Percentiles rank a stretch among this genome's conserved stretches.
phyloP scores from a whole-genome alignment of 257 asterid species.

The Solanum medicagineum region DNA sequence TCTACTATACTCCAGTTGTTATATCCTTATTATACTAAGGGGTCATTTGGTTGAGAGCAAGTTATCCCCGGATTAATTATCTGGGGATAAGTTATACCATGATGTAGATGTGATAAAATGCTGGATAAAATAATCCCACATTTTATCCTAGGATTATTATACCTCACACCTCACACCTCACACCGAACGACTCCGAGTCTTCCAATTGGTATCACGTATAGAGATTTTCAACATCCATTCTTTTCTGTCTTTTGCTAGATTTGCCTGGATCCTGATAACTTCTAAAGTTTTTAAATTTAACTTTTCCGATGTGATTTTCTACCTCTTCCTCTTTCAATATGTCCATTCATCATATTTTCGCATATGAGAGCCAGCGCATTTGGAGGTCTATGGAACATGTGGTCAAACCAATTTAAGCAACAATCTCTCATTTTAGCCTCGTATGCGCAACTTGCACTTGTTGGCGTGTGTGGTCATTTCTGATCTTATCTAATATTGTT shows the following conservation, averaged over 20 bases:
- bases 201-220: not conserved
- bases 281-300: not conserved
- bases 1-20: not conserved
- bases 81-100: too few relatives aligned
- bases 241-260: not conserved
- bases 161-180: too few relatives aligned
- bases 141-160: too few relatives aligned
- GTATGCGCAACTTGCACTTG: not conserved
- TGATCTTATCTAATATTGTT: not conserved
- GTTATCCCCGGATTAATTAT: too few relatives aligned
- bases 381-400: not conserved
- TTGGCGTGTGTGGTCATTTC: not conserved
- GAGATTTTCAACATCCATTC: not conserved
- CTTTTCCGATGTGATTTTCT: not conserved
- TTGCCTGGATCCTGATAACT: not conserved
- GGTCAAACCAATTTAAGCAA: not conserved
- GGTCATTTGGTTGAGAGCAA: too few relatives aligned
- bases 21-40: not conserved
- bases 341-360: not conserved
- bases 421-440: not conserved
- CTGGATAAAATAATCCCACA: too few relatives aligned
- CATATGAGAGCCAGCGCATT: not conserved
- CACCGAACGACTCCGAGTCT: not conserved
- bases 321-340: not conserved
- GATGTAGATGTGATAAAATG: too few relatives aligned